Conservation (phyloP, 345 rosid species). For the Eucalyptus camaldulensis region DNA sequence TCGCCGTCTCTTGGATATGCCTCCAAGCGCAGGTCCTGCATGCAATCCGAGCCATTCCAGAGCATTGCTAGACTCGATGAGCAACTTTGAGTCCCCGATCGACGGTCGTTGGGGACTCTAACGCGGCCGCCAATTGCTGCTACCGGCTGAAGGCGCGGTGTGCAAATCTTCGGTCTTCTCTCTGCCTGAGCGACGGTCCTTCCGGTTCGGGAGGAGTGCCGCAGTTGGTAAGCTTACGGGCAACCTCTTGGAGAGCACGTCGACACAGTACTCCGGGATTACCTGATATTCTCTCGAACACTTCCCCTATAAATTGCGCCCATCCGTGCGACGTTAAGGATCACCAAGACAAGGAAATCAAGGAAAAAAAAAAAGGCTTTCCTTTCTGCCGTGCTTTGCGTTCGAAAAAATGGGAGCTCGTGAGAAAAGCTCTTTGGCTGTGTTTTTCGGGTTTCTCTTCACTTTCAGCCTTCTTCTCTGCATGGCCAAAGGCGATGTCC, state of each 20-base stretch:
- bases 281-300: not conserved
- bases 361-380: not conserved
- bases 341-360: not conserved
- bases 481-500: not conserved
- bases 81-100: constrained; percentile 12
- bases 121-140: constrained; percentile 27
- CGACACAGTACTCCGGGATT: not conserved
- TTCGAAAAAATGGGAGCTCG: not conserved
- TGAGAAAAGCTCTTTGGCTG: not conserved
- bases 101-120: not conserved
- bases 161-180: constrained; percentile 34
- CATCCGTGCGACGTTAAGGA: not conserved
- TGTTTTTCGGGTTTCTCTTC: not conserved
- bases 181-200: not conserved
- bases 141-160: constrained; percentile 40
- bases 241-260: not conserved
- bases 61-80: constrained; percentile 31
- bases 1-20: constrained; percentile 12
- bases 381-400: not conserved
- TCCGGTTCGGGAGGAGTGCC: not conserved
- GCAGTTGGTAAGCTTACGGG: not conserved
- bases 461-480: not conserved
- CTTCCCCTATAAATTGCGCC: not conserved
- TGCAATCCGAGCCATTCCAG: constrained; percentile 35
- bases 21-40: constrained; percentile 6